Evolutionary conservation across 1,139 yeast species (phyloP), one percentile per base, ranked within the genome.

Genomic region (Blastobotrys buckinghamii): DNA sequence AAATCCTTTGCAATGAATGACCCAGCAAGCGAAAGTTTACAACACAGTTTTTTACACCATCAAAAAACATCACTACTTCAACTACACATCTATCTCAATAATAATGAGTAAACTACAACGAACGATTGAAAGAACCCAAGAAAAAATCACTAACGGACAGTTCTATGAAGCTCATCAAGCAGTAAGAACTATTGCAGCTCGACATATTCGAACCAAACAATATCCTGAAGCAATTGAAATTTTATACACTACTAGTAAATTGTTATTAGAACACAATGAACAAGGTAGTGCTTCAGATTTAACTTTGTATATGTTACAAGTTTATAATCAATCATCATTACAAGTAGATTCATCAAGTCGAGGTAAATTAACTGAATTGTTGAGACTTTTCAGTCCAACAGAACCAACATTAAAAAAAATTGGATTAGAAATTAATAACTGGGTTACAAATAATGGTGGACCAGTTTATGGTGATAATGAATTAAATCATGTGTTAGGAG

Each of bases 121-220:
- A 51, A 62, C 62, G 6, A 57, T 63, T 30, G 62, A 59, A 24
- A 57, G 69, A 27, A 61, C 65, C 36, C 59, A 60, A 48, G 62
- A 64, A 45, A 60, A 62, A 60, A 83, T 90, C 55, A 78, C 77
- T 44, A 76, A 76, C 44, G 89, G 89, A 2, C 85, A 89, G 48
- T 88, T 75, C 68, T 90, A 90, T 63, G 98, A 92, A 64, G 97
- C 97, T 0, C 96, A 90, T 63, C 97, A 90, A 66, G 90, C 96
- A 0, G 75, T 90, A 47, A 73, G 96, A 60, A 88, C 97, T 8
- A 84, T 90, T 50, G 88, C 86, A 42, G 88, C 89, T 56, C 74
- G 98, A 61, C 84, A 86, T 61, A 82, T 85, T 42, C 80, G 87
- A 55, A 66, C 82, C 32, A 78, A 79, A 54, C 80, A 84, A 54